Conservation (phyloP, 2,329 filamentous ascomycete species). For the Scytalidium sp. region DNA sequence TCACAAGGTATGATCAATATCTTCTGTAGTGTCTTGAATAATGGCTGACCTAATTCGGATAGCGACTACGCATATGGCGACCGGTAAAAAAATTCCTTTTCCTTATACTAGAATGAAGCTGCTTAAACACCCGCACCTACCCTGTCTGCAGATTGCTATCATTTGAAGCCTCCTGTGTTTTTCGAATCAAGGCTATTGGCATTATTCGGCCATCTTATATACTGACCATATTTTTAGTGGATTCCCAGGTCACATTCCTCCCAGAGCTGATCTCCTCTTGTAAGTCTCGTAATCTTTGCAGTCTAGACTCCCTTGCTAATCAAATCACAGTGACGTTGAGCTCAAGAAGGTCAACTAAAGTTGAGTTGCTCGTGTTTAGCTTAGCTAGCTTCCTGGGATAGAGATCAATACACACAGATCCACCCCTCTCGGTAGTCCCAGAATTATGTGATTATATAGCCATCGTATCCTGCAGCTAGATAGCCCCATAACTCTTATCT, state of each 20-base stretch:
- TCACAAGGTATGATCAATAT: conserved; percentile 60
- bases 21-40: neutral
- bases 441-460: too few relatives aligned
- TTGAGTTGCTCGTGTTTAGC: neutral
- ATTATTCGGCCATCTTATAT: neutral
- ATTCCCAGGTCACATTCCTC: conserved; percentile 75
- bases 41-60: conserved; percentile 15
- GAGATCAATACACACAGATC: conserved; percentile 1
- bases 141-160: neutral
- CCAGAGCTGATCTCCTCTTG: conserved; percentile 77
- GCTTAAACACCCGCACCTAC: neutral
- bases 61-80: conserved; percentile 66
- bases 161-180: too few relatives aligned
- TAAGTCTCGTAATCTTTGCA: conserved; percentile 48
- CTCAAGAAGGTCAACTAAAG: conserved; percentile 59
- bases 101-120: neutral
- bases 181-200: neutral
- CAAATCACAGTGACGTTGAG: conserved; percentile 57
- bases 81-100: conserved; percentile 43
- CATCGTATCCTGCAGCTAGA: too few relatives aligned
- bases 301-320: conserved; percentile 4
- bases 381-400: conserved; percentile 7
- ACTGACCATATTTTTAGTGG: conserved; percentile 50
- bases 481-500: too few relatives aligned
- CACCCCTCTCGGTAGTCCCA: neutral